A percentile compares a stretch with the other conserved stretches of the same genome.
Evolutionary conservation across 441 rosid genomes (phyloP).

Genomic region (Omphalea diandra): DNA sequence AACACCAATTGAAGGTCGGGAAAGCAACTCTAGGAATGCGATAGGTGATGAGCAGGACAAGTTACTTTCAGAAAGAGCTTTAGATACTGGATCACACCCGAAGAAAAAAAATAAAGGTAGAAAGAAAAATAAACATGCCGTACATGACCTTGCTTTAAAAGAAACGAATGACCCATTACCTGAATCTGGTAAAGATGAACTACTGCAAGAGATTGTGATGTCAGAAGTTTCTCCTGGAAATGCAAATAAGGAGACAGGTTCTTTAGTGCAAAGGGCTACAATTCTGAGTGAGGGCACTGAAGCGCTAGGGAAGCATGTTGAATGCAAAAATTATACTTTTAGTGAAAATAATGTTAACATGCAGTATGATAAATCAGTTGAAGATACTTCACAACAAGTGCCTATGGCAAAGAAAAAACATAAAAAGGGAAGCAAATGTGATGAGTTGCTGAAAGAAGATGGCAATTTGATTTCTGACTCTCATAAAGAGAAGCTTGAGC

Average conservation of each 20-base stretch:
- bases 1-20: background rate
- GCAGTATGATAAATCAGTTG: slow-evolving; percentile 10
- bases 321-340: slow-evolving; percentile 14
- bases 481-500: slow-evolving; percentile 11
- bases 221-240: slow-evolving; percentile 2
- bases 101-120: slow-evolving; percentile 28
- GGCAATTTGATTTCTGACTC: slow-evolving; percentile 19
- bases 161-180: slow-evolving; percentile 17
- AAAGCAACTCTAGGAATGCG: slow-evolving; percentile 11
- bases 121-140: slow-evolving; percentile 15
- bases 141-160: slow-evolving; percentile 17
- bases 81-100: background rate
- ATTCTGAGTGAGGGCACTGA: slow-evolving; percentile 16
- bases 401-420: slow-evolving; percentile 30
- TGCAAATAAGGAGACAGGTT: slow-evolving; percentile 9
- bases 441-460: slow-evolving; percentile 14
- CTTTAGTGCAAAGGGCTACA: slow-evolving; percentile 10
- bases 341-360: slow-evolving; percentile 16
- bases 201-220: background rate
- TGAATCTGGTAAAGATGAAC: slow-evolving; percentile 18
- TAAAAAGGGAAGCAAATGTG: slow-evolving; percentile 20
- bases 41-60: slow-evolving; percentile 16
- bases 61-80: slow-evolving; percentile 13
- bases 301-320: slow-evolving; percentile 20
- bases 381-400: slow-evolving; percentile 23